Base-by-base conservation (phyloP, 1,284 basidiomycete genomes). In the Leucoagaricus sp. region DNA sequence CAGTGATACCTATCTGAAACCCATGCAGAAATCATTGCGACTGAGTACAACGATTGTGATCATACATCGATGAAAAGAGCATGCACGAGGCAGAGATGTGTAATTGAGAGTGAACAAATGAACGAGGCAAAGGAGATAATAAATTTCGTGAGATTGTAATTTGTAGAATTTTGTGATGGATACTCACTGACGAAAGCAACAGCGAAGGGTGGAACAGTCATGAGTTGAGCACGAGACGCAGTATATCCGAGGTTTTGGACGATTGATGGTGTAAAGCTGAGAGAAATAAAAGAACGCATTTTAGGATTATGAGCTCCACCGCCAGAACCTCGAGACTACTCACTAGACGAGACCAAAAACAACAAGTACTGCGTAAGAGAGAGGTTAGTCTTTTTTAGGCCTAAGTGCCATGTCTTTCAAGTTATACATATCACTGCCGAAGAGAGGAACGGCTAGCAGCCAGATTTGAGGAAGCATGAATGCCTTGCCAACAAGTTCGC, bases 261-360 rank as follows among this genome's bases (percentile, higher is more conserved):
- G 53, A 84, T 82, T 1, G 75, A 75, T 7, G 84, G 84, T 2
- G 80, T 70, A 60, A 86, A 86, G 61, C 79, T 80, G 23, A 21
- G 12, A 36, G 36, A n/a, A 55, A n/a, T n/a, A n/a, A n/a, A 55
- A 10, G 28, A 52, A 12, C 23, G 31, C 47, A 46, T 28, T 13
- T 26, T 12, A 19, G 6, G 21, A 13, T 34, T n/a, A 9, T 4
- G 7, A 40, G 28, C n/a, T n/a, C n/a, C n/a, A n/a, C n/a, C n/a
- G n/a, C n/a, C n/a, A n/a, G n/a, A n/a, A n/a, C n/a, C n/a, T n/a
- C n/a, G n/a, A 12, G 34, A 6, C 3, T 10, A 67, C 72, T 57
- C 61, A 76, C 75, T 75, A 75, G 34, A 72, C 74, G 23, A 75
- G 63, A 9, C 65, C 71, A 58, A 71, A 75, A 6, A 76, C 63